phyloP scores from a whole-genome alignment of 2,329 filamentous ascomycete species.

The Penicillium brasilianum region DNA sequence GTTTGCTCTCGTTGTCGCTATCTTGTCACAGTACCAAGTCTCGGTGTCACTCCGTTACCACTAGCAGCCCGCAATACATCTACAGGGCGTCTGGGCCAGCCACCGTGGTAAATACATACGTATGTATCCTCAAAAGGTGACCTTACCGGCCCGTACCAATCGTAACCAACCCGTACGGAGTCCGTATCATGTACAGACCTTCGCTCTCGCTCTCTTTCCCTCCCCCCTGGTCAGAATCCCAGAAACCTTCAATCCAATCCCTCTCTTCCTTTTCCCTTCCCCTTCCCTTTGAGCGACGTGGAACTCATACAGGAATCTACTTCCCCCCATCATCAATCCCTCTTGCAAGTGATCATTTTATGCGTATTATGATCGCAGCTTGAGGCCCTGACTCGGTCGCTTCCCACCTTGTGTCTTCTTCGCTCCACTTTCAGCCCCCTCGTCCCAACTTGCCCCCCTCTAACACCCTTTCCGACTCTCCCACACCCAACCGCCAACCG shows the following conservation, averaged over 20 bases:
- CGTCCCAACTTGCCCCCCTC: constrained; percentile 17
- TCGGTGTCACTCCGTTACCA: not conserved
- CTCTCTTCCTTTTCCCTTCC: constrained; percentile 13
- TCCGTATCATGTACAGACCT: not conserved
- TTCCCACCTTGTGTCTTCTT: constrained; percentile 21
- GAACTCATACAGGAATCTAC: constrained; percentile 11
- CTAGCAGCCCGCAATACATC: not conserved
- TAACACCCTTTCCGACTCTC: constrained; percentile 15
- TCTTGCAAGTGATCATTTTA: constrained; percentile 19
- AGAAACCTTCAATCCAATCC: constrained; percentile 17
- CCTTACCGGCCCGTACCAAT: not conserved
- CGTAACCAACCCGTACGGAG: not conserved
- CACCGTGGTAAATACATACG: not conserved
- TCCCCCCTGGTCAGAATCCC: constrained; percentile 11
- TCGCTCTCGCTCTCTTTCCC: constrained; percentile 3
- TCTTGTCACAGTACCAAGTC: too few species aligned
- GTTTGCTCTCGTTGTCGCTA: not conserved
- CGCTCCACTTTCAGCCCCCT: constrained; percentile 30
- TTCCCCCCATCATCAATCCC: not conserved
- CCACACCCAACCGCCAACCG: constrained; percentile 15
- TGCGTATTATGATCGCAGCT: constrained; percentile 32
- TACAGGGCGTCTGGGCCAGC: not conserved
- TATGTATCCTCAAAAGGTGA: not conserved
- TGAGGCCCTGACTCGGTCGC: constrained; percentile 29
- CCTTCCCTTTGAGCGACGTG: constrained; percentile 14